A percentile compares a stretch with the other conserved stretches of the same genome.
Evolutionary conservation across 164 flowering plant species (phyloP).

Genomic region (Euptelea pleiosperma): DNA sequence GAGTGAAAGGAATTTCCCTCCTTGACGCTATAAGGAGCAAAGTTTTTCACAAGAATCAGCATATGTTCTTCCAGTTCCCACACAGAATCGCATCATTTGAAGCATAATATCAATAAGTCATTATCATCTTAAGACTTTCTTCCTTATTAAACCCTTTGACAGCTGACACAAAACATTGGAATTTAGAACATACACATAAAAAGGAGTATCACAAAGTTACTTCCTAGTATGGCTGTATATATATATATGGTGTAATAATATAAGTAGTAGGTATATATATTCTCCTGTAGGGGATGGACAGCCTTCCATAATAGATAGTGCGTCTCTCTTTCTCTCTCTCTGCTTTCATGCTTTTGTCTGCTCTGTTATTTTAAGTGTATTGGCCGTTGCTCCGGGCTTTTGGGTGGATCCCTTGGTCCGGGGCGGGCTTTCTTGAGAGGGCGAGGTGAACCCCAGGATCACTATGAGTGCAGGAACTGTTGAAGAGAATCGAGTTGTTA

Average conservation of each 20-base stretch:
- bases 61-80: too few relatives aligned
- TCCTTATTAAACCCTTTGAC: not conserved
- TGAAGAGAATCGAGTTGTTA: slow-evolving; percentile 54
- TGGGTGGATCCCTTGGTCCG: slow-evolving; percentile 6
- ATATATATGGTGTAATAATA: not conserved
- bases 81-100: too few relatives aligned
- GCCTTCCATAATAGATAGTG: not conserved
- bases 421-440: slow-evolving; percentile 37
- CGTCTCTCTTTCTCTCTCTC: not conserved
- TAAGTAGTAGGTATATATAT: not conserved
- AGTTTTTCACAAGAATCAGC: too few relatives aligned
- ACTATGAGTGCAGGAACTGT: slow-evolving; percentile 33
- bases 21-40: too few relatives aligned
- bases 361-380: not conserved
- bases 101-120: too few relatives aligned
- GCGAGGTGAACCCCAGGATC: slow-evolving; percentile 67
- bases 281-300: not conserved
- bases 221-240: not conserved
- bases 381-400: not conserved
- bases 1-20: too few relatives aligned
- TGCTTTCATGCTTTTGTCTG: too few relatives aligned
- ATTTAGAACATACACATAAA: not conserved
- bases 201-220: not conserved
- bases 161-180: slow-evolving; percentile 1
- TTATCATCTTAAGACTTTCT: not conserved